Evolutionary conservation across 2,329 filamentous ascomycete genomes (phyloP).

Genomic region (Beauveria pseudobassiana): DNA sequence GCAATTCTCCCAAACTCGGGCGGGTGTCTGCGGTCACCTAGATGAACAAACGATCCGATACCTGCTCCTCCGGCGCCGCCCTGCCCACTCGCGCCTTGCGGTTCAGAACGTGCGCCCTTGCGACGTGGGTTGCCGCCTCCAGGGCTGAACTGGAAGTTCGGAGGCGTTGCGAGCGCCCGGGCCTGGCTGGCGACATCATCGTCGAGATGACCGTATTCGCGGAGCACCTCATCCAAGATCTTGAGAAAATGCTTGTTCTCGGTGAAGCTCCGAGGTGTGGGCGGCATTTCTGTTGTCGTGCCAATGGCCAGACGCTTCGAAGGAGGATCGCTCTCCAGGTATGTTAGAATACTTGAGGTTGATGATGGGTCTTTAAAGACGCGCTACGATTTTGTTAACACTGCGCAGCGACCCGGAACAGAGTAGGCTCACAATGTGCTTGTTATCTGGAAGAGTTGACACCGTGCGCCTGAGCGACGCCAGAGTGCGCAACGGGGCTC

Average conservation of each 20-base stretch:
- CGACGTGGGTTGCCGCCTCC: conserved; percentile 44
- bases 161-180: conserved; percentile 50
- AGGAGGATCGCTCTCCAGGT: conserved; percentile 51
- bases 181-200: conserved; percentile 49
- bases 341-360: conserved; percentile 47
- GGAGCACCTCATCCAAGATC: conserved; percentile 51
- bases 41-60: conserved; percentile 55
- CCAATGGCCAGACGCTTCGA: conserved; percentile 49
- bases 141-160: conserved; percentile 44
- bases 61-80: conserved; percentile 55
- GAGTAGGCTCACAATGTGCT: conserved; percentile 41
- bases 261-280: conserved; percentile 51
- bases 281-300: conserved; percentile 49
- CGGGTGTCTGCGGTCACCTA: conserved; percentile 56
- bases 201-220: conserved; percentile 48
- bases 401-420: neutral
- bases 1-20: conserved; percentile 62
- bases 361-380: conserved; percentile 43
- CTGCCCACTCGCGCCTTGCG: conserved; percentile 47
- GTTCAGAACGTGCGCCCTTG: conserved; percentile 19
- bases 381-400: conserved; percentile 38
- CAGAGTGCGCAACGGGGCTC: neutral
- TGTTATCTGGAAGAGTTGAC: conserved; percentile 42
- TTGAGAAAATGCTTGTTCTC: conserved; percentile 53
- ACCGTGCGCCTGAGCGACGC: conserved; percentile 25